Conservation (phyloP, 2,329 filamentous ascomycete species). For the Paraconiothyrium sp. region DNA sequence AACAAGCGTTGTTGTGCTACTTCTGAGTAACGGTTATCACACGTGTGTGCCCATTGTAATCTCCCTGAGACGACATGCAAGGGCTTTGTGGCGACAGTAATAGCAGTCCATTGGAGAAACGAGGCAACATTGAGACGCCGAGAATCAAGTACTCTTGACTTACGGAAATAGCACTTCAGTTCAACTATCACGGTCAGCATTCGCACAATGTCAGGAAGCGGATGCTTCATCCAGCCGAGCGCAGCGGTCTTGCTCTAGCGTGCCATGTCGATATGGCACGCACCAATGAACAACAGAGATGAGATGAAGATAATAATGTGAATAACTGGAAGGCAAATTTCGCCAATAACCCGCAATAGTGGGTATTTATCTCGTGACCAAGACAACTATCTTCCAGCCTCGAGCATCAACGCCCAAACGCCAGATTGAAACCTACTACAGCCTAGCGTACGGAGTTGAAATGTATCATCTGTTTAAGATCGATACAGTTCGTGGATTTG, state of each 20-base stretch:
- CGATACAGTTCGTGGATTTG: not conserved
- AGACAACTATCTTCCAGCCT: slow-evolving; percentile 1
- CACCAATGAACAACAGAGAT: not conserved
- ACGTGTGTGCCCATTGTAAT: slow-evolving; percentile 13
- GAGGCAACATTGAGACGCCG: not conserved
- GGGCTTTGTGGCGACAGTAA: slow-evolving; percentile 7
- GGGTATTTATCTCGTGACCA: slow-evolving; percentile 3
- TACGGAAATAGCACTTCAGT: not conserved
- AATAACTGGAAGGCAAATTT: slow-evolving; percentile 1
- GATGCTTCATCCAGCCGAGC: not conserved
- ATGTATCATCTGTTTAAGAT: not conserved
- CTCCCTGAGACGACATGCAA: slow-evolving; percentile 22
- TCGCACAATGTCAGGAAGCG: not conserved
- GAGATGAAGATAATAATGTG: not conserved
- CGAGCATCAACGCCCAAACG: slow-evolving; percentile 1
- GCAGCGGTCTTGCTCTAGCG: not conserved
- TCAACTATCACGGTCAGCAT: not conserved
- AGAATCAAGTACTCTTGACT: not conserved
- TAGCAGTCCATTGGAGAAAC: not conserved
- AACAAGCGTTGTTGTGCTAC: slow-evolving; percentile 7
- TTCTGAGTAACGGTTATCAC: slow-evolving; percentile 4
- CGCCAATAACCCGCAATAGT: slow-evolving; percentile 1
- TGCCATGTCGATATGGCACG: not conserved
- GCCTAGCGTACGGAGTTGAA: not conserved
- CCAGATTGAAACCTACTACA: slow-evolving; percentile 2